Evolutionary conservation across 331 rosid species (phyloP).

Genomic region (Dryas integrifolia): DNA sequence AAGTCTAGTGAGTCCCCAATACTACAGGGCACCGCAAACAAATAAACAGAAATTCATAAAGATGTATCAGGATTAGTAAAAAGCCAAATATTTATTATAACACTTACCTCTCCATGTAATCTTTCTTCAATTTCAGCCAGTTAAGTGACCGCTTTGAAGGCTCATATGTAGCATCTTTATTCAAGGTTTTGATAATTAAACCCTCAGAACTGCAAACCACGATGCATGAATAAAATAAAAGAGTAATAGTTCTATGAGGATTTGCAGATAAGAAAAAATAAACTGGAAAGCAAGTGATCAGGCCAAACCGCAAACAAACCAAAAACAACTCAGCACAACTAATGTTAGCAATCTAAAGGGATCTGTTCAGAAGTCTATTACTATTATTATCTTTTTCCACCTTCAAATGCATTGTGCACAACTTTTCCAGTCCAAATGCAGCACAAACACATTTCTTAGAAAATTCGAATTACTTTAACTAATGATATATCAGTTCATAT

Average conservation of each 20-base stretch:
- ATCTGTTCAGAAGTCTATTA: conserved; percentile 2
- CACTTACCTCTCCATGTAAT: conserved; percentile 72
- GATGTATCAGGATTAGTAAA: conserved; percentile 12
- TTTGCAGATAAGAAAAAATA: background rate
- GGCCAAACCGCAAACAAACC: background rate
- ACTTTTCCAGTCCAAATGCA: background rate
- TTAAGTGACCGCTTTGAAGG: conserved; percentile 81
- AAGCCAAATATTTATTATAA: background rate
- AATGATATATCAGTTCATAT: conserved; percentile 7
- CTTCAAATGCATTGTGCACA: background rate
- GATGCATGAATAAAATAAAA: conserved; percentile 23
- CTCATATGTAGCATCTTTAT: conserved; percentile 86
- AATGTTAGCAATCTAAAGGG: background rate
- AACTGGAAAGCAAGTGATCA: background rate
- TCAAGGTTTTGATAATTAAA: conserved; percentile 74
- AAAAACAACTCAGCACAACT: background rate
- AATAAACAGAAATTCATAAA: conserved; percentile 25
- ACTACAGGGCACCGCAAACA: conserved; percentile 45
- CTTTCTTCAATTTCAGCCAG: conserved; percentile 97
- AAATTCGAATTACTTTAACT: conserved; percentile 8
- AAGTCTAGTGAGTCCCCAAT: conserved; percentile 92
- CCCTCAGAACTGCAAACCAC: conserved; percentile 78
- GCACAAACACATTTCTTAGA: conserved; percentile 8
- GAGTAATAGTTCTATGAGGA: background rate
- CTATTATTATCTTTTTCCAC: background rate